Evolutionary conservation across 108 stramenopile genomes (phyloP), one percentile per base, ranked within the genome.

Genomic region (Cyclostephanos tholiformis): DNA sequence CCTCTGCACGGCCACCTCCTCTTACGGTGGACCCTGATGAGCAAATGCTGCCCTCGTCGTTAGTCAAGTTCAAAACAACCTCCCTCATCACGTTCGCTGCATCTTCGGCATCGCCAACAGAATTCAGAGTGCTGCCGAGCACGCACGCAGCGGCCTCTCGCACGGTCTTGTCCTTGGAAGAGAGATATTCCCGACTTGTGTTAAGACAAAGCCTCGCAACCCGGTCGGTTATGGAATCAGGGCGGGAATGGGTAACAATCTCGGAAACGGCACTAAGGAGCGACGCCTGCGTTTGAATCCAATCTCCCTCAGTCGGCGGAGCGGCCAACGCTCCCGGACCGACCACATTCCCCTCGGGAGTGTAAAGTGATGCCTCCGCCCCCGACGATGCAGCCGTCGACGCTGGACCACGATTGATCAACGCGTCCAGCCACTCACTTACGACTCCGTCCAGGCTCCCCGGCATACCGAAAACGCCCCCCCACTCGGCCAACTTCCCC

Each of bases 21-120:
- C 62, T 23, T 70, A 36, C 46, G 38, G 69, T 30, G 2, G 58
- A 58, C 9, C 38, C 53, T 4, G 63, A 38, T 6, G 77, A 79
- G 36, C 65, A 57, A 13, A 66, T 49, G 46, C 72, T 80, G 11
- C 55, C 62, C 23, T 74, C 79, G 14, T 80, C 79, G 39, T 56
- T 52, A 27, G 53, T 35, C 8, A 74, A 58, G 43, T 80, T 74
- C 55, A 80, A 48, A 20, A 80, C 79, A 13, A 80, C 70, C 62
- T 80, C 79, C 44, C 72, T 46, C 72, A 80, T 80, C 8, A 80
- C 72, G 13, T 67, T 80, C 43, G 69, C 50, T 7, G 79, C 72
- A 74, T 80, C 79, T 49, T 80, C 79, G 25, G 72, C 65, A 49
- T 80, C 79, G 10, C 79, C 79, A 13, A 67, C 73, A n/a, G 72